Percentiles rank a stretch among this genome's conserved stretches.
Evolutionary conservation across 2,329 filamentous ascomycete genomes (phyloP).

Genomic region (Pezicula rhizophila): DNA sequence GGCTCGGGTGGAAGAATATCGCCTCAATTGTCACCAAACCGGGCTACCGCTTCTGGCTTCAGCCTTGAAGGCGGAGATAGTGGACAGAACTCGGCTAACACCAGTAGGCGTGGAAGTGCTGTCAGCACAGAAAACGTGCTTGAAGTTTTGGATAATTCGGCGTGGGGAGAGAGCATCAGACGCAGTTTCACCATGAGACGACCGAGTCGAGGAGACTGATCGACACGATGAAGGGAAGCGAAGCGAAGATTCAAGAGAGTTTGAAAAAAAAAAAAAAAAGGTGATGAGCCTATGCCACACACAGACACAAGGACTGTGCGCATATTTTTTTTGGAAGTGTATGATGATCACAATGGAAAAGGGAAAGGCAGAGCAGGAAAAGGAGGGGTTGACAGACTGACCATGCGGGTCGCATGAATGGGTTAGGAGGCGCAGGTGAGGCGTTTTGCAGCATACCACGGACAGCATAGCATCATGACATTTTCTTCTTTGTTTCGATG

Average conservation of each 20-base stretch:
- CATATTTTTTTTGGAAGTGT: background rate
- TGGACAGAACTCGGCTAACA: conserved; percentile 28
- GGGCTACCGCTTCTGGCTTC: conserved; percentile 28
- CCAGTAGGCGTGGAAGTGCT: conserved; percentile 58
- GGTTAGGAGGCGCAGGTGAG: conserved; percentile 11
- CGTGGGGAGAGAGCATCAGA: conserved; percentile 89
- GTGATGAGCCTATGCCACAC: conserved; percentile 7
- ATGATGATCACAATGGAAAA: background rate
- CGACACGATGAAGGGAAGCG: conserved; percentile 5
- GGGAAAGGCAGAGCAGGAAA: conserved; percentile 7
- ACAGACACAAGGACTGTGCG: conserved; percentile 5
- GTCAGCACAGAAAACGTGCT: conserved; percentile 74
- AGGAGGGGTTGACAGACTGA: conserved; percentile 7
- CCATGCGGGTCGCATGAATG: conserved; percentile 17
- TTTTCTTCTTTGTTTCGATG: conserved; percentile 4
- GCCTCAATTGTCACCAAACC: conserved; percentile 27
- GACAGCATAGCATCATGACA: conserved; percentile 4
- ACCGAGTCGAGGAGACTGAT: conserved; percentile 21
- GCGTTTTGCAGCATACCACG: conserved; percentile 8
- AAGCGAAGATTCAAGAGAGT: conserved; percentile 12
- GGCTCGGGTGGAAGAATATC: conserved; percentile 13
- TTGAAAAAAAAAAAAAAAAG: conserved; percentile 9
- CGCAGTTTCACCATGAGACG: conserved; percentile 71
- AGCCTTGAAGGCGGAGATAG: conserved; percentile 23
- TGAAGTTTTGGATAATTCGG: conserved; percentile 79